Conservation (phyloP, 768 basidiomycete species). For the Chalciporus pseudorubinellus region DNA sequence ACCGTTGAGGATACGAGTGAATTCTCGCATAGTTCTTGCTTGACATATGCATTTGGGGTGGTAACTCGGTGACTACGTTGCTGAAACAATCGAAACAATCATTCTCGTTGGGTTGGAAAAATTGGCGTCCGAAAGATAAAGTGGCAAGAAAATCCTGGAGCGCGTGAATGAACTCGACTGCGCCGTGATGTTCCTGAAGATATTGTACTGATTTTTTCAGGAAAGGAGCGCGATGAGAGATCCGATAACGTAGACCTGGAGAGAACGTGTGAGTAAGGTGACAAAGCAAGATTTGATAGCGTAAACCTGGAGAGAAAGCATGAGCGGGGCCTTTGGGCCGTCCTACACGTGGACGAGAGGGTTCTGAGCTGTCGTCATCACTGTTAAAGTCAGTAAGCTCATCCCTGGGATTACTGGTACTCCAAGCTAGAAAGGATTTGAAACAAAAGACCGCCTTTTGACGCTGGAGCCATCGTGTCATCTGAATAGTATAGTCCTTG, state of each 20-base stretch:
- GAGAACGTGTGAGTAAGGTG: too few relatives aligned
- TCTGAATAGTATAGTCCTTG: slow-evolving; percentile 10
- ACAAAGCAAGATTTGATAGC: too few relatives aligned
- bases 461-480: slow-evolving; percentile 4
- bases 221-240: not conserved
- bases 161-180: not conserved
- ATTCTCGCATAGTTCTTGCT: too few relatives aligned
- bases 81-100: not conserved
- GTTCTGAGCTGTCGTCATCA: too few relatives aligned
- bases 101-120: not conserved
- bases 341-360: too few relatives aligned
- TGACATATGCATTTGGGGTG: not conserved
- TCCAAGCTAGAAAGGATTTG: slow-evolving; percentile 28
- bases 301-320: too few relatives aligned
- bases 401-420: not conserved
- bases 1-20: not conserved
- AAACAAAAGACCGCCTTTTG: slow-evolving; percentile 23
- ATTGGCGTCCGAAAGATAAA: not conserved
- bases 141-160: not conserved
- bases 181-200: not conserved
- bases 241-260: not conserved
- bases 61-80: not conserved
- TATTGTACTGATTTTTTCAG: too few relatives aligned
- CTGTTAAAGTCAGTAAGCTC: too few relatives aligned
- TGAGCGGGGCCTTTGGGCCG: too few relatives aligned